These are phyloP conservation scores for Ochetophila trinervis DNA, from an alignment of 306 rosid species.

Conservation along the genomic window DNA sequence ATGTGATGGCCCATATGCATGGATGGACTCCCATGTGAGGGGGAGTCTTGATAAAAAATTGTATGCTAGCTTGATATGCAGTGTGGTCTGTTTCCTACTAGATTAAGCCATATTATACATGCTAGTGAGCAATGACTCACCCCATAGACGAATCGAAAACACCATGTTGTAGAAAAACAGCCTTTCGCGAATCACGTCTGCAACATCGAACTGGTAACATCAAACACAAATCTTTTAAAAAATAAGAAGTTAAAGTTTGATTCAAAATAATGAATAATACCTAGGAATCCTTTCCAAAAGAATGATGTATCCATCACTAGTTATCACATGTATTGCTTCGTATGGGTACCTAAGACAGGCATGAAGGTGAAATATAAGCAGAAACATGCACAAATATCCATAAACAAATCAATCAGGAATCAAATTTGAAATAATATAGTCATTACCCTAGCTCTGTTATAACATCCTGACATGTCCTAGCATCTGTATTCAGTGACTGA, in stretches of 20 bases:
- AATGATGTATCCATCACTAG: slow-evolving; percentile 88
- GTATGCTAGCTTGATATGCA: no score
- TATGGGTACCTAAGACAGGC: slow-evolving; percentile 67
- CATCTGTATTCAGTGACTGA: slow-evolving; percentile 78
- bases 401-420: slow-evolving; percentile 4
- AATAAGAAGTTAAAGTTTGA: slow-evolving; percentile 5
- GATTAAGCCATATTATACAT: not conserved
- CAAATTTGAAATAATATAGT: slow-evolving; percentile 12
- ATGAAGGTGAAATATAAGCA: slow-evolving; percentile 21
- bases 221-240: slow-evolving; percentile 1
- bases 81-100: no score
- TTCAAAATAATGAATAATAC: slow-evolving; percentile 30
- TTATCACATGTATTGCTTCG: slow-evolving; percentile 80
- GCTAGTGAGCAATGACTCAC: slow-evolving; percentile 42
- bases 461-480: slow-evolving; percentile 94
- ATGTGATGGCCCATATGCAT: no score
- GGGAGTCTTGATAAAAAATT: no score
- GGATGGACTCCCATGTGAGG: no score
- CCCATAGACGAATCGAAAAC: slow-evolving; percentile 93
- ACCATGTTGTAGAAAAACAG: slow-evolving; percentile 91
- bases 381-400: slow-evolving; percentile 4
- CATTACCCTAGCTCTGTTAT: slow-evolving; percentile 90
- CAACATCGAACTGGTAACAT: slow-evolving; percentile 32
- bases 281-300: slow-evolving; percentile 94
- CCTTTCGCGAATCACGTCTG: slow-evolving; percentile 89